Base-by-base conservation (phyloP, 768 basidiomycete genomes). In the Inosperma sp. region DNA sequence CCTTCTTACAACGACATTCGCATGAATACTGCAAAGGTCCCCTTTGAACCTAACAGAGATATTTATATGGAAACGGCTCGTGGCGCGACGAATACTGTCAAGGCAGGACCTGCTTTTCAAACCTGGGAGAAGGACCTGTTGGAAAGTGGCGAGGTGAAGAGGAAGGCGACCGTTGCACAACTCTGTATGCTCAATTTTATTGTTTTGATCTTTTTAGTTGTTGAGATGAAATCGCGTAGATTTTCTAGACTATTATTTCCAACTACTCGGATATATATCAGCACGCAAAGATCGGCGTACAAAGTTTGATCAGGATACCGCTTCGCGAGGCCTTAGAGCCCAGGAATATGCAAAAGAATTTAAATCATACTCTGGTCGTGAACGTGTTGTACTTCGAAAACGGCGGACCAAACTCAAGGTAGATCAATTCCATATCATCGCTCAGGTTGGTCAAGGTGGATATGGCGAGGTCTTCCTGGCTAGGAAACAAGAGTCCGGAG, bases 201-300 rank as follows among this genome's bases (percentile, higher is more conserved):
- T 35, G 14, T 31, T 21, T 35, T 31, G 12, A 17, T 21, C 13
- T 13, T n/a, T 31, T 33, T 49, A 16, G 31, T 26, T 51, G 16
- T 17, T 37, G 9, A 23, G 29, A 41, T 53, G 17, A 29, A 34
- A n/a, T 45, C 25, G 43, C 49, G 27, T 57, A 94, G 93, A 90
- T 73, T 97, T 97, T 71, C 80, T 96, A 44, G 95, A 98, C 68
- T 98, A 99, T 66, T 99, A 99, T 72, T 99, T 99, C 66, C 92
- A 97, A 64, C 79, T 83, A 1, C 78, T 99, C 30, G 92, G 91
- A 14, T 97, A 97, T 68, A 77, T 97, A 52, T 82, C 86, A 7
- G 70, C 85, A 16, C 82, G 96, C 21, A 93, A 92, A 65, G 84
- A 92, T 39, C 84, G 96, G 21, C 80, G 93, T 23, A 66, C 81